A percentile compares a stretch with the other conserved stretches of the same genome.
phyloP scores from a whole-genome alignment of 2,329 filamentous ascomycete species.

The Exophiala alcalophila region DNA sequence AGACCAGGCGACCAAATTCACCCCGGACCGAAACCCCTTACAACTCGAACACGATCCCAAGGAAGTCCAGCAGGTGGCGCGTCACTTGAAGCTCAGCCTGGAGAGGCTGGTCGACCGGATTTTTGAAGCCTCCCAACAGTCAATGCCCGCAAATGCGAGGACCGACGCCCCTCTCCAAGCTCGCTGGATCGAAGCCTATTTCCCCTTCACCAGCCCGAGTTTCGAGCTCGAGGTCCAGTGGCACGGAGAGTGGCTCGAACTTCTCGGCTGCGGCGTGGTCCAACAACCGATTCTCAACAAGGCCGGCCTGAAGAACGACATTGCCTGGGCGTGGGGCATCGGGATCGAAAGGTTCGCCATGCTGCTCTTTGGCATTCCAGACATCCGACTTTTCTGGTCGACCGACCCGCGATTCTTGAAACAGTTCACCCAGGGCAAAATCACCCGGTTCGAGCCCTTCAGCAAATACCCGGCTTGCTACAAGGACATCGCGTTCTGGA shows the following conservation, averaged over 20 bases:
- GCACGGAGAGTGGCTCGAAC: constrained; percentile 91
- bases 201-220: constrained; percentile 91
- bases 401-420: constrained; percentile 76
- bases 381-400: constrained; percentile 97
- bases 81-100: constrained; percentile 83
- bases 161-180: constrained; percentile 72
- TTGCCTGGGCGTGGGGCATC: constrained; percentile 95
- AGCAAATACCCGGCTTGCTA: constrained; percentile 86
- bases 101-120: constrained; percentile 88
- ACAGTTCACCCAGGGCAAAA: constrained; percentile 65
- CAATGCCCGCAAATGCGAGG: constrained; percentile 34
- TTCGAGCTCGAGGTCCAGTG: constrained; percentile 97
- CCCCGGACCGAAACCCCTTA: constrained; percentile 77
- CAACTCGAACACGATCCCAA: constrained; percentile 69
- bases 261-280: constrained; percentile 88
- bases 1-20: constrained; percentile 48
- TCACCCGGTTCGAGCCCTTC: constrained; percentile 74
- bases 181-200: constrained; percentile 95
- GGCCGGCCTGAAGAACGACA: constrained; percentile 68
- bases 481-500: constrained; percentile 94
- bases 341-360: constrained; percentile 95
- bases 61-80: constrained; percentile 77
- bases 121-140: constrained; percentile 70
- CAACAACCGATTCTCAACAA: constrained; percentile 77
- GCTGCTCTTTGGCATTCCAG: constrained; percentile 92